Conservation (phyloP, 2,329 filamentous ascomycete species). For the Diplodia intermedia region DNA sequence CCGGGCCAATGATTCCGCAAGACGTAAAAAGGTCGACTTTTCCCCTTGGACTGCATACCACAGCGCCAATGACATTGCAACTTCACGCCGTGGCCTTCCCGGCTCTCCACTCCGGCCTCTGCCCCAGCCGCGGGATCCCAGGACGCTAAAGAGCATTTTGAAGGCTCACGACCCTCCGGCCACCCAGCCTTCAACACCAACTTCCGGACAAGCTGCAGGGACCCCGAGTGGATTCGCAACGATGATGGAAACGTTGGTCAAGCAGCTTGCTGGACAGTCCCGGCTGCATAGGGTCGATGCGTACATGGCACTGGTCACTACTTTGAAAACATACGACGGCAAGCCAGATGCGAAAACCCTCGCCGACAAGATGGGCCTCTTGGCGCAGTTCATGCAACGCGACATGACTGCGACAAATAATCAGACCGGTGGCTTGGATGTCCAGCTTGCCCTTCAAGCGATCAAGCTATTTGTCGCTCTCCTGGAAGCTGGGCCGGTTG, state of each 20-base stretch:
- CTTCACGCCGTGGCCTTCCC: constrained; percentile 36
- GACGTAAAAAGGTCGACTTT: constrained; percentile 67
- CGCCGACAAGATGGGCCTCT: constrained; percentile 74
- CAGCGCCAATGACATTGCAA: constrained; percentile 47
- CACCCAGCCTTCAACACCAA: constrained; percentile 1
- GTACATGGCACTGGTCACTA: constrained; percentile 78
- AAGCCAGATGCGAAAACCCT: constrained; percentile 61
- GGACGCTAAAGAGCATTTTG: constrained; percentile 76
- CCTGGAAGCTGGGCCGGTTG: constrained; percentile 74
- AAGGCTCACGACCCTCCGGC: constrained; percentile 66
- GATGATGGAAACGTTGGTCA: constrained; percentile 85
- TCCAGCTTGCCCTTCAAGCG: constrained; percentile 76
- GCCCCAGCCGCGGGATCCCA: constrained; percentile 59
- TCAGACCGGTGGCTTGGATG: constrained; percentile 64
- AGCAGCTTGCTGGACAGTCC: constrained; percentile 78
- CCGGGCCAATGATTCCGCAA: constrained; percentile 47
- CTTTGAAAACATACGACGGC: constrained; percentile 81
- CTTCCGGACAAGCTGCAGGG: constrained; percentile 48
- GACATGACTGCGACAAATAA: constrained; percentile 69
- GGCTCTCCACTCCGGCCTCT: constrained; percentile 54
- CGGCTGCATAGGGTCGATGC: constrained; percentile 79
- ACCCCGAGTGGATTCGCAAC: constrained; percentile 68
- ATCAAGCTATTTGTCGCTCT: constrained; percentile 79
- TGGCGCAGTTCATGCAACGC: constrained; percentile 82
- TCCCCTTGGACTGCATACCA: constrained; percentile 64